Conservation (phyloP, 2,329 filamentous ascomycete species). For the Trichoderma aggressivum region DNA sequence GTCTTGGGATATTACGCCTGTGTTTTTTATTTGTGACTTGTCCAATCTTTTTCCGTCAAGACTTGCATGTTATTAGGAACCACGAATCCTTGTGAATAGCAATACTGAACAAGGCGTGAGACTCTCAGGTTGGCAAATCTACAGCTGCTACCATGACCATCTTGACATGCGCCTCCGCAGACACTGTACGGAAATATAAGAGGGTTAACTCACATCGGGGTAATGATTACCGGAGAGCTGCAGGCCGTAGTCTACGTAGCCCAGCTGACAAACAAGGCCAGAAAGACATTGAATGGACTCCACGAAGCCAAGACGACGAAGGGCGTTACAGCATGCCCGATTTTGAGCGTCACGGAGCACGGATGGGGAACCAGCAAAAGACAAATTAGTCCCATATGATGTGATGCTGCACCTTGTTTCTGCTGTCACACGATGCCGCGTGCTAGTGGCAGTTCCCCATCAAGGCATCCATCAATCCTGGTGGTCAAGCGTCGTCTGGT, state of each 20-base stretch:
- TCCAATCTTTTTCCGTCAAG: neutral
- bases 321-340: neutral
- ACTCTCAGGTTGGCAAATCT: neutral
- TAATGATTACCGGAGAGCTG: neutral
- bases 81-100: neutral
- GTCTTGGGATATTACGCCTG: neutral
- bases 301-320: neutral
- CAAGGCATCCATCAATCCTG: neutral
- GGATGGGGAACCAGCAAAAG: neutral
- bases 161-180: neutral
- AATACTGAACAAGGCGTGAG: neutral
- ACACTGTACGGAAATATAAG: neutral
- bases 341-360: neutral
- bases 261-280: neutral
- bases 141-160: neutral
- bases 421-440: neutral
- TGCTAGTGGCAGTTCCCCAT: neutral
- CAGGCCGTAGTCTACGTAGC: neutral
- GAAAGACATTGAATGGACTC: neutral
- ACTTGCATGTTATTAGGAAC: neutral
- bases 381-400: neutral
- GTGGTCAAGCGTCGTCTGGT: neutral
- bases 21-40: neutral
- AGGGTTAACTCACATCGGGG: neutral
- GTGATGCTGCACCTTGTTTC: neutral